These are phyloP conservation scores for Polytrichum commune DNA, from an alignment of 225 moss, liverwort and hornwort species.

Conservation along the genomic window DNA sequence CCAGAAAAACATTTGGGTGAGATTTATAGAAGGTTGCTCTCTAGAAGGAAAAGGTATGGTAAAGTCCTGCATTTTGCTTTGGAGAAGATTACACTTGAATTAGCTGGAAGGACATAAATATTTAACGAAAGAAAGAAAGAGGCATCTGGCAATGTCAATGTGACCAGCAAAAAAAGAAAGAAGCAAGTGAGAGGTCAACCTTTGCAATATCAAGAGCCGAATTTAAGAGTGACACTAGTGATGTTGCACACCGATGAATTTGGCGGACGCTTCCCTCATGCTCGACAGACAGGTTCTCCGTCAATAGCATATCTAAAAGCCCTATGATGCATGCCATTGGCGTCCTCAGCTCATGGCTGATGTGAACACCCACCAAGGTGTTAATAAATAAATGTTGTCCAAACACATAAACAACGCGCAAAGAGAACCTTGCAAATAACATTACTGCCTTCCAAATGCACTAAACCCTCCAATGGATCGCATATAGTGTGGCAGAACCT, in stretches of 20 bases:
- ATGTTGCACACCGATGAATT: slow-evolving; percentile 73
- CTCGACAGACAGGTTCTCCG: slow-evolving; percentile 53
- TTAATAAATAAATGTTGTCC: slow-evolving; percentile 2
- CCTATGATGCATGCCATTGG: slow-evolving; percentile 81
- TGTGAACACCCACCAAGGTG: not conserved
- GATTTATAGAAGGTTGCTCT: too few species aligned
- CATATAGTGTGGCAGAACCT: too few species aligned
- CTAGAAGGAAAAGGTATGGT: too few species aligned
- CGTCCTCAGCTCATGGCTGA: slow-evolving; percentile 63
- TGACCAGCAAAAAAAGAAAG: not conserved
- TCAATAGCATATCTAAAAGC: slow-evolving; percentile 58
- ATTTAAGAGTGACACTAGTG: slow-evolving; percentile 61
- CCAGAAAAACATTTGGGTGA: too few species aligned
- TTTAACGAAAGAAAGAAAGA: not conserved
- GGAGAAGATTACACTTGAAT: too few species aligned
- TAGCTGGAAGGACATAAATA: too few species aligned
- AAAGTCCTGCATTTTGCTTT: too few species aligned
- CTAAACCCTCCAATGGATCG: too few species aligned
- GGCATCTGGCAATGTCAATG: not conserved
- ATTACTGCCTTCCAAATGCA: too few species aligned
- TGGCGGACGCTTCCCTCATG: slow-evolving; percentile 67
- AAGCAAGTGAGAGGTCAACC: slow-evolving; percentile 24
- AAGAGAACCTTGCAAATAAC: too few species aligned
- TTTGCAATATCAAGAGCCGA: slow-evolving; percentile 76
- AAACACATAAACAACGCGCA: not conserved